These are phyloP conservation scores for Leccinum subgranulosum DNA, from an alignment of 768 basidiomycete genomes.

Conservation along the genomic window DNA sequence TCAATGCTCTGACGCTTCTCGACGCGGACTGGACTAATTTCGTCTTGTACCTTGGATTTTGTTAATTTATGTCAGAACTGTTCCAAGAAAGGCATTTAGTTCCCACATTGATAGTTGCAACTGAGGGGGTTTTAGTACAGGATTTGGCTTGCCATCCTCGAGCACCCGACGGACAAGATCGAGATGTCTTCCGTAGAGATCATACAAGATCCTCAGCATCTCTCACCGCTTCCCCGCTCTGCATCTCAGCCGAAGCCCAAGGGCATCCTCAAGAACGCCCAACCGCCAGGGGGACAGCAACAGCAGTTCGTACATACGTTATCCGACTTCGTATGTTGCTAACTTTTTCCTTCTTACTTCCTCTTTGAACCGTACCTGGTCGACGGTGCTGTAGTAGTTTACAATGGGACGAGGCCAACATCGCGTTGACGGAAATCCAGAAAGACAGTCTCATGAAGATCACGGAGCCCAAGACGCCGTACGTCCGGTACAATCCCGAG, in stretches of 20 bases:
- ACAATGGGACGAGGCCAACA: conserved; percentile 95
- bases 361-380: neutral
- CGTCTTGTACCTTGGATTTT: conserved; percentile 4
- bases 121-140: conserved; percentile 2
- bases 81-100: conserved; percentile 21
- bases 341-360: neutral
- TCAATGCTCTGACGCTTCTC: conserved; percentile 29
- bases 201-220: conserved; percentile 40
- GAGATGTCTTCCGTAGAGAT: conserved; percentile 30
- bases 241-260: conserved; percentile 73
- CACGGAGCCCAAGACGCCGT: conserved; percentile 96
- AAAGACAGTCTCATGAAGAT: conserved; percentile 99
- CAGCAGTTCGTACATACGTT: conserved; percentile 46
- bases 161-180: neutral
- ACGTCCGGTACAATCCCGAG: conserved; percentile 86
- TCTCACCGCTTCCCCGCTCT: conserved; percentile 56
- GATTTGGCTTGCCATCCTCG: neutral
- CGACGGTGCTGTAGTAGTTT: conserved; percentile 46
- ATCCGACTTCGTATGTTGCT: neutral
- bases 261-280: conserved; percentile 85
- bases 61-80: neutral
- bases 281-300: conserved; percentile 34
- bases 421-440: conserved; percentile 87
- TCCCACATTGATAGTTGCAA: conserved; percentile 17
- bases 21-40: neutral